Conservation (phyloP, 495 filamentous ascomycete genomes). For the Aspergillus funiculosus region DNA sequence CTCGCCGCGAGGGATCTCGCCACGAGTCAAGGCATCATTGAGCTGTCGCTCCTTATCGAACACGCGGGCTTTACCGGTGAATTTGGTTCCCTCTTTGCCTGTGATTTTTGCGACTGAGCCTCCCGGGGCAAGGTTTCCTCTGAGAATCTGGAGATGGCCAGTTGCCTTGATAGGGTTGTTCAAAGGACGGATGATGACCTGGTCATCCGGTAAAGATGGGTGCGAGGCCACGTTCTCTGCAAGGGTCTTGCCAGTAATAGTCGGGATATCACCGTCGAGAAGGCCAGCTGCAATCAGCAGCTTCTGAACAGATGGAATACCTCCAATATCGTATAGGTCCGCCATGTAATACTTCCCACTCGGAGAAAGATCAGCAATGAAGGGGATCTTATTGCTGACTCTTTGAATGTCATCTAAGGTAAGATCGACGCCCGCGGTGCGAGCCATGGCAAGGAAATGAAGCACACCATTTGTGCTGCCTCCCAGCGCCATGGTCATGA, state of each 20-base stretch:
- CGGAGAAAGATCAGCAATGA: conserved; percentile 88
- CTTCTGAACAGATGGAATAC: conserved; percentile 87
- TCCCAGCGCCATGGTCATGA: conserved; percentile 87
- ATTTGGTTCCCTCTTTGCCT: conserved; percentile 82
- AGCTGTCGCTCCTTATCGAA: conserved; percentile 86
- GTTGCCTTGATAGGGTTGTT: conserved; percentile 79
- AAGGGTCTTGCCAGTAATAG: conserved; percentile 88
- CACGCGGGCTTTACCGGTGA: conserved; percentile 78
- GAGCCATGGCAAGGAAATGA: conserved; percentile 93
- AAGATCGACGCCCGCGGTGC: conserved; percentile 76
- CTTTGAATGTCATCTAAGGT: conserved; percentile 84
- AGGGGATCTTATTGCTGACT: conserved; percentile 83
- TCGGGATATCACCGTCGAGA: conserved; percentile 77
- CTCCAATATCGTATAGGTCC: conserved; percentile 90
- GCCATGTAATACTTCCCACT: conserved; percentile 88
- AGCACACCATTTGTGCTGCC: conserved; percentile 90
- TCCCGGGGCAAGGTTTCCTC: conserved; percentile 84
- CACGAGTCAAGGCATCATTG: conserved; percentile 65
- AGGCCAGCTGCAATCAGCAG: conserved; percentile 76
- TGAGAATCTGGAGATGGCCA: conserved; percentile 85
- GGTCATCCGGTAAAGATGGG: conserved; percentile 73
- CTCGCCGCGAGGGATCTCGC: conserved; percentile 65
- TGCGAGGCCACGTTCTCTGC: conserved; percentile 79
- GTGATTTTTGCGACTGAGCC: conserved; percentile 98
- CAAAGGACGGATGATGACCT: conserved; percentile 79